Evolutionary conservation across 805 yeast species (phyloP).

Genomic region (Candida suzukii): DNA sequence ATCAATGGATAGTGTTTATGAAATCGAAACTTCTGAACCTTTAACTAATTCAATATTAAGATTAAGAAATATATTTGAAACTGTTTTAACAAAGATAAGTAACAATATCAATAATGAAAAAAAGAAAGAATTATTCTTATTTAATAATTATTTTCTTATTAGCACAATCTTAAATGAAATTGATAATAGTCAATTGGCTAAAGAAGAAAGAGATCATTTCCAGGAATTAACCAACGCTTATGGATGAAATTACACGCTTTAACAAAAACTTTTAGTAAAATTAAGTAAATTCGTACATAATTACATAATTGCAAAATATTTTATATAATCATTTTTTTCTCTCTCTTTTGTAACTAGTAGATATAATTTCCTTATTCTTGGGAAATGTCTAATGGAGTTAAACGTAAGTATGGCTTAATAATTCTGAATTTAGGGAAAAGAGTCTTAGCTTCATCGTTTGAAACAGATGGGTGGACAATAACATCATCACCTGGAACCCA

Average conservation of each 20-base stretch:
- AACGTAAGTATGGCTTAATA: slow-evolving; percentile 58
- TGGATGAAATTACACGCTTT: no score
- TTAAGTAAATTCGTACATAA: not conserved
- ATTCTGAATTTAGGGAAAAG: slow-evolving; percentile 56
- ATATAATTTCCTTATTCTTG: no score
- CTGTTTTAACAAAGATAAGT: slow-evolving; percentile 64
- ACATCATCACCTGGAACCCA: slow-evolving; percentile 74
- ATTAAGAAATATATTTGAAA: slow-evolving; percentile 75
- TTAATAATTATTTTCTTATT: slow-evolving; percentile 62
- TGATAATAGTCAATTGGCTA: slow-evolving; percentile 15
- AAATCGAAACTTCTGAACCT: slow-evolving; percentile 52
- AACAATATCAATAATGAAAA: slow-evolving; percentile 32
- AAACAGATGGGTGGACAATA: slow-evolving; percentile 60
- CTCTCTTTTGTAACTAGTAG: no score
- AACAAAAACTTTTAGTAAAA: no score
- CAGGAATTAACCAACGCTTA: slow-evolving; percentile 14
- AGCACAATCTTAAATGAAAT: slow-evolving; percentile 41
- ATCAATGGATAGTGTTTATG: slow-evolving; percentile 23
- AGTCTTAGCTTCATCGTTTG: slow-evolving; percentile 51
- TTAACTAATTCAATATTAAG: slow-evolving; percentile 61
- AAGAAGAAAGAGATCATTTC: slow-evolving; percentile 13
- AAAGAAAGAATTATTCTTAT: slow-evolving; percentile 64
- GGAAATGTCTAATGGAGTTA: slow-evolving; percentile 31
- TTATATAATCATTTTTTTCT: no score
- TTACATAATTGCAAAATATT: not conserved